Percentiles rank a stretch among this genome's conserved stretches.
Conservation (phyloP, 495 filamentous ascomycete species). For the Podospora australis region DNA sequence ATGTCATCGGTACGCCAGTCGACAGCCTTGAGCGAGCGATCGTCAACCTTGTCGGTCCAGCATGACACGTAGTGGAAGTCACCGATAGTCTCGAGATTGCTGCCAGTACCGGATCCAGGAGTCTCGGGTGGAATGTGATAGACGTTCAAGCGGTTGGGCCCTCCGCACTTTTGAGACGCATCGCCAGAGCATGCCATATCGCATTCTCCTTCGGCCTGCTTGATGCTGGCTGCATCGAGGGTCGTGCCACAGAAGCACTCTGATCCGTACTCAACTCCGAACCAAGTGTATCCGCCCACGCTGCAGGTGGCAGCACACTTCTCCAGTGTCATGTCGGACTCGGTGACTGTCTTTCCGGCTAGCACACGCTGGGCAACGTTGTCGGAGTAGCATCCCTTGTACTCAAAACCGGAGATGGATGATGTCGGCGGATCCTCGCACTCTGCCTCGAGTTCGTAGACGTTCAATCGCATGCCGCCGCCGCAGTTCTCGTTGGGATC, state of each 20-base stretch:
- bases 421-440: constrained; percentile 4
- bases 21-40: constrained; percentile 17
- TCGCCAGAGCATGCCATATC: constrained; percentile 9
- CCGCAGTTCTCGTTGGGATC: constrained; percentile 26
- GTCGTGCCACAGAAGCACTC: constrained; percentile 14
- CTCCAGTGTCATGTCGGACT: constrained; percentile 21
- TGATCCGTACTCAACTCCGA: constrained; percentile 15
- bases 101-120: background rate
- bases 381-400: constrained; percentile 9
- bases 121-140: constrained; percentile 5
- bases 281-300: constrained; percentile 5
- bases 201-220: constrained; percentile 4
- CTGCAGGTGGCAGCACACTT: constrained; percentile 19
- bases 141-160: constrained; percentile 14
- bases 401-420: background rate
- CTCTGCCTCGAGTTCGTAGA: constrained; percentile 23
- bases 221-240: background rate
- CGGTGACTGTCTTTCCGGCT: background rate
- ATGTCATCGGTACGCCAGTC: constrained; percentile 16
- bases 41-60: constrained; percentile 26
- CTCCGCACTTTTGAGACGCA: background rate
- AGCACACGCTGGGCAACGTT: background rate
- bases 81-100: constrained; percentile 21
- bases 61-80: constrained; percentile 26
- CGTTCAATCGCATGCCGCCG: constrained; percentile 24